Conservation (phyloP, 257 asterid genomes). For the Handroanthus guayacan region DNA sequence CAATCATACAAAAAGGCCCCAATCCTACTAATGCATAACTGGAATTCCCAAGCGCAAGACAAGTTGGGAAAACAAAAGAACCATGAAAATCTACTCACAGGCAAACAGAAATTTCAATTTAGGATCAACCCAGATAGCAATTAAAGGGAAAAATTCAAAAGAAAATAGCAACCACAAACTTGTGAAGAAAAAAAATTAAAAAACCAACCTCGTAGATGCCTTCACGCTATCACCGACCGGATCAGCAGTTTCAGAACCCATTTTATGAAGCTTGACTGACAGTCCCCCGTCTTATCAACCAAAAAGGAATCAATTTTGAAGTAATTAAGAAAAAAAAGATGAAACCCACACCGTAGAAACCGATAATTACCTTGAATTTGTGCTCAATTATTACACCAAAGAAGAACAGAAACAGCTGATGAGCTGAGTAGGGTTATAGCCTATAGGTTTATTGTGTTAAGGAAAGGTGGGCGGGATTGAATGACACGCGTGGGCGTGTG, state of each 20-base stretch:
- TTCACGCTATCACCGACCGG: slow-evolving; percentile 38
- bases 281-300: slow-evolving; percentile 9
- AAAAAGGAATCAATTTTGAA: background rate
- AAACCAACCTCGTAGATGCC: slow-evolving; percentile 45
- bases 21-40: background rate
- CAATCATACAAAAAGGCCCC: background rate
- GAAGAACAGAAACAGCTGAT: slow-evolving; percentile 6
- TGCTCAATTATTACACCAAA: background rate
- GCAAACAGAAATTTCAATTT: slow-evolving; percentile 11
- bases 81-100: background rate
- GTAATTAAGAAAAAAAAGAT: background rate
- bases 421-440: too few relatives aligned
- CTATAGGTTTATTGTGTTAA: slow-evolving; percentile 2
- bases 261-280: slow-evolving; percentile 16
- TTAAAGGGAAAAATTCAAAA: background rate
- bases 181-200: too few relatives aligned
- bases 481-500: slow-evolving; percentile 62
- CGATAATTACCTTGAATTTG: background rate
- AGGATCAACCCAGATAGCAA: slow-evolving; percentile 17
- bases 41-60: background rate
- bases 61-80: slow-evolving; percentile 29
- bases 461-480: slow-evolving; percentile 26
- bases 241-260: slow-evolving; percentile 53
- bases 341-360: background rate
- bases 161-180: background rate